Conservation (phyloP, 208 protist genomes). For the Acanthamoeba rhysodes region DNA sequence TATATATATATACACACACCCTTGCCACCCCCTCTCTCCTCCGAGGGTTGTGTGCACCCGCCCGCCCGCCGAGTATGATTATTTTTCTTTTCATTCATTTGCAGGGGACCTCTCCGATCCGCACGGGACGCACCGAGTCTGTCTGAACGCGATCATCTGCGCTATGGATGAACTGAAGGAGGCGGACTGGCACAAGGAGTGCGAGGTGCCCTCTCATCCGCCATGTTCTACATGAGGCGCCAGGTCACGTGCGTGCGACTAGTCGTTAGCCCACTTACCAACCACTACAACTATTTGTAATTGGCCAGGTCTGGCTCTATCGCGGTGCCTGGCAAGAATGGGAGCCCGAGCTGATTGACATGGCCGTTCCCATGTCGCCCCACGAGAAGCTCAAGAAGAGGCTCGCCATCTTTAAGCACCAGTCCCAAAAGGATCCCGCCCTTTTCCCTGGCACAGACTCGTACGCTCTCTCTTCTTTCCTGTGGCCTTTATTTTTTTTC, state of each 20-base stretch:
- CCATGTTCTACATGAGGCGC: no score
- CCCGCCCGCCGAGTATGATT: no score
- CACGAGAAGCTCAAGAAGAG: constrained; percentile 84
- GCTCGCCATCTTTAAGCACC: constrained; percentile 88
- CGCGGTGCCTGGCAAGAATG: constrained; percentile 90
- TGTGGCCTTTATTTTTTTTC: neutral
- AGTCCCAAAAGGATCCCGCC: constrained; percentile 90
- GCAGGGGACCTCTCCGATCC: constrained; percentile 90
- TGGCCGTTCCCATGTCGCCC: constrained; percentile 85
- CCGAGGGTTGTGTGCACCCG: neutral
- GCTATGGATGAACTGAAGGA: constrained; percentile 19
- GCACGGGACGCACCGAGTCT: constrained; percentile 81
- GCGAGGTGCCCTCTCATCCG: neutral
- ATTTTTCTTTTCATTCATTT: neutral
- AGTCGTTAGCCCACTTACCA: neutral
- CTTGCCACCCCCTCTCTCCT: no score
- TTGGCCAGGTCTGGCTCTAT: constrained; percentile 87
- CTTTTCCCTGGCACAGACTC: constrained; percentile 88
- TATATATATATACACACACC: no score
- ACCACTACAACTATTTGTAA: neutral
- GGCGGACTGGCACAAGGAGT: constrained; percentile 80
- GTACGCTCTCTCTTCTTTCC: constrained; percentile 68
- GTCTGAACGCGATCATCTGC: constrained; percentile 34
- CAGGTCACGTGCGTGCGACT: no score
- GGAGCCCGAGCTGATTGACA: constrained; percentile 83